Evolutionary conservation across 345 rosid genomes (phyloP).

Genomic region (Acer yangbiense): DNA sequence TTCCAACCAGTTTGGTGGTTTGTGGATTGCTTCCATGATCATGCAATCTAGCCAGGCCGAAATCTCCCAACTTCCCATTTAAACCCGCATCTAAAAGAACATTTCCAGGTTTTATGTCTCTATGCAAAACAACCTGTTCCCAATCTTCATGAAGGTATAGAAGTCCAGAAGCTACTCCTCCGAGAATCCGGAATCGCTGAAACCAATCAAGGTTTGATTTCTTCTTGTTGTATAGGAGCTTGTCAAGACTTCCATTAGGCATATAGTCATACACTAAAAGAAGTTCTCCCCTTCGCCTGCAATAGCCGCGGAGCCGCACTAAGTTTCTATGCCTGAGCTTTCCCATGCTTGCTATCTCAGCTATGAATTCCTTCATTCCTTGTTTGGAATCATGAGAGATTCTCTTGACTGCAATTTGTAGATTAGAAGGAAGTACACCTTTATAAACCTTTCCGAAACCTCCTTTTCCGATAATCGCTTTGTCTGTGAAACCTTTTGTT

Average conservation of each 20-base stretch:
- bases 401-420: constrained; percentile 57
- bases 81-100: constrained; percentile 36
- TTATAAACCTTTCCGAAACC: neutral
- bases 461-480: neutral
- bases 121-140: constrained; percentile 49
- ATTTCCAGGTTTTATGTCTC: constrained; percentile 47
- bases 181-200: constrained; percentile 39
- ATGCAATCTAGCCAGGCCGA: constrained; percentile 40
- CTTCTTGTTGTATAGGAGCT: constrained; percentile 22
- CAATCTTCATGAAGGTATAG: constrained; percentile 44
- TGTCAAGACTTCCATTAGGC: constrained; percentile 55
- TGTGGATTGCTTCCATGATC: constrained; percentile 40
- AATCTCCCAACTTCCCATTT: constrained; percentile 46
- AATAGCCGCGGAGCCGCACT: constrained; percentile 54
- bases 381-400: constrained; percentile 48
- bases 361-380: constrained; percentile 50
- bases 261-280: constrained; percentile 52
- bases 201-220: constrained; percentile 28
- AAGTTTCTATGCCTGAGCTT: constrained; percentile 31
- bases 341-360: constrained; percentile 44
- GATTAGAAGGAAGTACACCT: constrained; percentile 24
- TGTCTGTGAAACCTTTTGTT: no score
- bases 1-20: constrained; percentile 39
- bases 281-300: constrained; percentile 53
- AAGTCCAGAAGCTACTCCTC: constrained; percentile 36